These are phyloP conservation scores for Fusarium odoratissimum DNA, from an alignment of 2,329 filamentous ascomycete species.

Conservation along the genomic window DNA sequence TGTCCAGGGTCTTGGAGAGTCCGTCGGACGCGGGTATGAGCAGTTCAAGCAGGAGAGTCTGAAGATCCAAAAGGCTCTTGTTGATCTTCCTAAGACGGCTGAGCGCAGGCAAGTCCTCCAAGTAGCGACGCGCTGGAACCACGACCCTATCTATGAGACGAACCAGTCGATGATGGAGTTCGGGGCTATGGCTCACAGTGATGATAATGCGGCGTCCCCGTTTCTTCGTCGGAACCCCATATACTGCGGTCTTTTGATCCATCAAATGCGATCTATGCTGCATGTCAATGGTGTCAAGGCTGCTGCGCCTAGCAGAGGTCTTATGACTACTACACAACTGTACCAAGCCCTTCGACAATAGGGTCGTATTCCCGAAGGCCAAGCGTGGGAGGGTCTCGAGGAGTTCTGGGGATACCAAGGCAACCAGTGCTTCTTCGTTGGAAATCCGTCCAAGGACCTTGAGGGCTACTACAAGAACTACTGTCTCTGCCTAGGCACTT, in stretches of 20 bases:
- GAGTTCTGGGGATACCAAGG: slow-evolving; percentile 31
- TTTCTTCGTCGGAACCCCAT: slow-evolving; percentile 39
- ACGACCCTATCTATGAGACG: slow-evolving; percentile 16
- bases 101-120: slow-evolving; percentile 7
- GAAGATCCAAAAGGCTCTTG: slow-evolving; percentile 29
- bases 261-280: slow-evolving; percentile 30
- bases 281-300: slow-evolving; percentile 23
- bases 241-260: slow-evolving; percentile 37
- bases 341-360: slow-evolving; percentile 42
- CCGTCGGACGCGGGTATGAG: neutral
- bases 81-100: slow-evolving; percentile 1
- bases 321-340: slow-evolving; percentile 35
- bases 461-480: slow-evolving; percentile 43
- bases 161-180: neutral
- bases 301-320: slow-evolving; percentile 20
- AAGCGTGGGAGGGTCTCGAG: slow-evolving; percentile 32
- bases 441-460: slow-evolving; percentile 20
- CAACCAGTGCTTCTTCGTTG: slow-evolving; percentile 37
- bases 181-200: neutral
- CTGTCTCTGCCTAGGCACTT: slow-evolving; percentile 32
- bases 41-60: slow-evolving; percentile 24
- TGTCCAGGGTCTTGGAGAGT: slow-evolving; percentile 14
- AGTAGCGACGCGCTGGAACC: slow-evolving; percentile 21
- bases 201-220: neutral
- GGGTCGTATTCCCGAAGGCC: slow-evolving; percentile 2